phyloP scores from a whole-genome alignment of 345 rosid species.

The Salix caprea region DNA sequence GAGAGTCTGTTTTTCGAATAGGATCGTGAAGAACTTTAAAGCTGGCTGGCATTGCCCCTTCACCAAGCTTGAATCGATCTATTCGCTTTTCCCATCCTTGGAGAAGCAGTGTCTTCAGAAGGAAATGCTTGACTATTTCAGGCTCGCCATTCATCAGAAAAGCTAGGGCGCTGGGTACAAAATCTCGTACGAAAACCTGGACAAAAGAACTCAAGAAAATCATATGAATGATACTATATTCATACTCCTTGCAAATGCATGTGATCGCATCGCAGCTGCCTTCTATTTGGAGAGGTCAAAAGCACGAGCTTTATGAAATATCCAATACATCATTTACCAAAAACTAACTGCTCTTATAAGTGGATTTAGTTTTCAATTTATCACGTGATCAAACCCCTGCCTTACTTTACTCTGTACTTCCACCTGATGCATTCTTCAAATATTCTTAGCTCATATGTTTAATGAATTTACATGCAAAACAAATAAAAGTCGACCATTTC shows the following conservation, averaged over 20 bases:
- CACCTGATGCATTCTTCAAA: background rate
- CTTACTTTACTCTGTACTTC: background rate
- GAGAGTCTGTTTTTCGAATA: slow-evolving; percentile 48
- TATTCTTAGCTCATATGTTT: background rate
- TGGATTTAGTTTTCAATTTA: background rate
- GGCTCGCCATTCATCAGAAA: slow-evolving; percentile 78
- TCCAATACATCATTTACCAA: background rate
- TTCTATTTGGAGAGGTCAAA: background rate
- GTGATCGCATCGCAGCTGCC: background rate
- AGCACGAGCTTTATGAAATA: background rate
- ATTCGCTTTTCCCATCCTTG: slow-evolving; percentile 69
- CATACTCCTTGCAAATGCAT: background rate
- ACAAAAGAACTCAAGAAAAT: background rate
- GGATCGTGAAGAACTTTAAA: slow-evolving; percentile 80
- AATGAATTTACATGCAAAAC: background rate
- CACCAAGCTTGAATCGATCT: slow-evolving; percentile 73
- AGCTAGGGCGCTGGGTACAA: slow-evolving; percentile 80
- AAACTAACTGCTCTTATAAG: background rate
- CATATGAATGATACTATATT: background rate
- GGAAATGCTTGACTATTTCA: slow-evolving; percentile 68
- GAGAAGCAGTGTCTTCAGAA: slow-evolving; percentile 59
- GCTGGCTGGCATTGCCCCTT: slow-evolving; percentile 85
- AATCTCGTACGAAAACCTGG: slow-evolving; percentile 75
- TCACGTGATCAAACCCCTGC: background rate
- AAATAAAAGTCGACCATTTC: background rate